Evolutionary conservation across 129 eudicot species (phyloP).

Genomic region (Deinandra increscens): DNA sequence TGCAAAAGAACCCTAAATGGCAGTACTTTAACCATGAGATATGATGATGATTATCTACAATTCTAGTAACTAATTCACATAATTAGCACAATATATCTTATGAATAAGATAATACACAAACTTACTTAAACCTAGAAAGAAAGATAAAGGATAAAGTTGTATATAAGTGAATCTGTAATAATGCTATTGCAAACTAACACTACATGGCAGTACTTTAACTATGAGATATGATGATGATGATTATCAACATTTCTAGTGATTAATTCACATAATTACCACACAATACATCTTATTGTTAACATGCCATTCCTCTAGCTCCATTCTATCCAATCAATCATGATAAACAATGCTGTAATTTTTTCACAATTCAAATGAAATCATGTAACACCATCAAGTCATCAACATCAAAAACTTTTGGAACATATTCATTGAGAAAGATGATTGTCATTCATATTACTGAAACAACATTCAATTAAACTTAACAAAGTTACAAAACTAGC

Average conservation of each 20-base stretch:
- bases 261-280: neutral
- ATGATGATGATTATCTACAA: no score
- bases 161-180: no score
- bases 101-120: no score
- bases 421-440: slow-evolving; percentile 15
- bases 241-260: neutral
- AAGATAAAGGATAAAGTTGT: no score
- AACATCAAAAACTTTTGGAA: slow-evolving; percentile 18
- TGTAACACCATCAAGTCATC: slow-evolving; percentile 21
- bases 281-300: no score
- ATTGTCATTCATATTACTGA: slow-evolving; percentile 12
- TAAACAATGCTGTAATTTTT: neutral
- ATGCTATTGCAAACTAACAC: no score
- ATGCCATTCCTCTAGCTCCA: neutral
- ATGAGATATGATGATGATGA: neutral
- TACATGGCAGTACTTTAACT: neutral
- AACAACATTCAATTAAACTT: slow-evolving; percentile 30
- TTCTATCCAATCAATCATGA: neutral
- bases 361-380: neutral
- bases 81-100: neutral
- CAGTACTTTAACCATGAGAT: no score
- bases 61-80: no score
- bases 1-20: no score
- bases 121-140: no score
- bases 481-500: slow-evolving; percentile 15